Evolutionary conservation across 2,329 filamentous ascomycete genomes (phyloP), one percentile per base, ranked within the genome.

Genomic region (Paracamarosporium sp.): DNA sequence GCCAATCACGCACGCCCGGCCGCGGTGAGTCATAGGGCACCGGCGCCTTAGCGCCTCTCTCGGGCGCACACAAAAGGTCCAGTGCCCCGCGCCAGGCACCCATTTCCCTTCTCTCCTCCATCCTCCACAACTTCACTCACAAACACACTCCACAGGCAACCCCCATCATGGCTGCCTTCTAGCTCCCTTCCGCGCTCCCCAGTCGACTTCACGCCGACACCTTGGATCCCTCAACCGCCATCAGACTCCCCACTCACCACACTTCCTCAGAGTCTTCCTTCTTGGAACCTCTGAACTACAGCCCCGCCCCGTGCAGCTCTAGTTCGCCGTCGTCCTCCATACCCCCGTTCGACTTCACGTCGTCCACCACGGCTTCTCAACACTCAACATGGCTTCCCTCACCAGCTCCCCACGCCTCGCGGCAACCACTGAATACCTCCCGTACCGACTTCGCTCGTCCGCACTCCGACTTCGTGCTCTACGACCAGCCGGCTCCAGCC

Each of bases 311-410:
- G 69, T 69, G 83, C 85, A 85, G 83, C 76, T 86, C 85, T 81
- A 76, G 77, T 79, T 80, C 77, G 75, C 70, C 76, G 74, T 83
- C 83, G 82, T 79, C 83, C 82, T 80, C 81, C 81, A 87, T 87
- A 85, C 77, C 82, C 81, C 76, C 79, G 74, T 85, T 83, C 86
- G 88, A 89, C 86, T 86, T 84, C 69, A 74, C 83, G 86, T 88
- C 90, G 88, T 89, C 89, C 89, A 92, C 85, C 85, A 93, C 90
- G 90, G 90, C 90, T 91, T 86, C 87, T 78, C 76, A 79, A 77
- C 77, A 80, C 74, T 86, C 87, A 92, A 71, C 85, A 93, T 93
- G 90, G 90, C 89, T 85, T 88, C 86, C 89, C 85, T 88, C 87
- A 86, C 77, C 81, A 79, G 76, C 81, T 78, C 72, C 80, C 74